Base-by-base conservation (phyloP, 179 eudicot genomes). In the Spergularia azorica region DNA sequence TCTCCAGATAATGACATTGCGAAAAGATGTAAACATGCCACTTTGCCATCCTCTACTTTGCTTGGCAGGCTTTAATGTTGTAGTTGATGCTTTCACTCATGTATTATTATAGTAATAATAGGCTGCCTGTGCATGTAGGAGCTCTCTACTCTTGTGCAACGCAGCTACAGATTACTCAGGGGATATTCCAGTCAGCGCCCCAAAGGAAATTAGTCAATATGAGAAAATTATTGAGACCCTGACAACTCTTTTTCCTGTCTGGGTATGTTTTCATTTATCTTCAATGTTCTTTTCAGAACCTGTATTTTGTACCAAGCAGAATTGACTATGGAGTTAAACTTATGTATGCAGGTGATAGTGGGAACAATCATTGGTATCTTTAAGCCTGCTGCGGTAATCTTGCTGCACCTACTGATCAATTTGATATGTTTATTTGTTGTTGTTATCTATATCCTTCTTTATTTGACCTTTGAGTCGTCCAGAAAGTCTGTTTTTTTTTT, bases 181-280 rank as follows among this genome's bases (percentile, higher is more conserved):
- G 73, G 97, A 94, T 76, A 72, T 86, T 79, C 86, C 97, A 41
- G 79, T 79, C 76, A 84, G 79, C 76, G 32, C 78, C 81, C 73
- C 91, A 16, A 78, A 82, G 79, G 88, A 79, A 76, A 64, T 89
- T 88, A 90, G 83, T 86, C 89, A 83, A 77, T 96, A 92, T 78
- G 98, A 96, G 84, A 89, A 81, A 80, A 89, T 94, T 73, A 88
- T 96, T 77, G 99, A 96, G 88, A 87, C 89, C 52, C 78, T 94
- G 86, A 96, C 99, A 4, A 94, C 99, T 59, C 96, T 96, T 77
- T 96, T 96, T 84, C 99, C 99, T 84, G 73, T 91, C 32, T 95
- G 99, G 99, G 99, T 95, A 89, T 73, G 92, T 77, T 59, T 60
- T 15, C 20, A 26, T 48, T 66, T 43, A 57, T 58, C 46, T n/a